A percentile compares a stretch with the other conserved stretches of the same genome.
Evolutionary conservation across 805 yeast species (phyloP).

Genomic region (Starmerella tilneyi): DNA sequence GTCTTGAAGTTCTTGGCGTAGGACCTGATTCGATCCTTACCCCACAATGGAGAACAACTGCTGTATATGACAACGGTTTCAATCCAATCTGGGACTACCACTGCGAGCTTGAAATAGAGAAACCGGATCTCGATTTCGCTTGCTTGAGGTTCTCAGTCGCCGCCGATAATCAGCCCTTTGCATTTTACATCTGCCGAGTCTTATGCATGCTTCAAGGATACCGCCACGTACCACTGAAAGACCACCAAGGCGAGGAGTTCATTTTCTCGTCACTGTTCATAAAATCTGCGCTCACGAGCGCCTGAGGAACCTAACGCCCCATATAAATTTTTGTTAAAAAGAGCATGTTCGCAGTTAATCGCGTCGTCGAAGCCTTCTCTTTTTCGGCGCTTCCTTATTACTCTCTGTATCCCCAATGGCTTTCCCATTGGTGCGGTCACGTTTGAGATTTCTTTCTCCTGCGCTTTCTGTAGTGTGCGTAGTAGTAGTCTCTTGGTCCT

Average conservation of each 20-base stretch:
- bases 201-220: constrained; percentile 65
- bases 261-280: constrained; percentile 49
- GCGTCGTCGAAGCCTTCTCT: background rate
- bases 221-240: constrained; percentile 69
- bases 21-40: constrained; percentile 8
- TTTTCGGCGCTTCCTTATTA: background rate
- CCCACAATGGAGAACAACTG: constrained; percentile 29
- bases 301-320: too few species aligned
- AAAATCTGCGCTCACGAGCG: constrained; percentile 13
- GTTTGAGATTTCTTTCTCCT: background rate
- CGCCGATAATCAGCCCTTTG: constrained; percentile 36
- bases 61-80: constrained; percentile 62
- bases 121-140: constrained; percentile 28
- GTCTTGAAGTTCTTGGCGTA: constrained; percentile 48
- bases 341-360: too few species aligned
- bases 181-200: constrained; percentile 52
- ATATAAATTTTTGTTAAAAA: too few species aligned
- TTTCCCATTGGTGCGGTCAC: too few species aligned
- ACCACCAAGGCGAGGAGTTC: constrained; percentile 68
- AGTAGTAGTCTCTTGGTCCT: background rate
- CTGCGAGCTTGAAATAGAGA: constrained; percentile 37
- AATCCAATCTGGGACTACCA: constrained; percentile 72
- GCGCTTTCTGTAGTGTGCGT: too few species aligned
- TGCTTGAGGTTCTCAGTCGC: constrained; percentile 33
- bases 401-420: background rate